Percentiles rank a stretch among this genome's conserved stretches.
Evolutionary conservation across 148 eudicot species (phyloP).

Genomic region (Gaultheria prostrata): DNA sequence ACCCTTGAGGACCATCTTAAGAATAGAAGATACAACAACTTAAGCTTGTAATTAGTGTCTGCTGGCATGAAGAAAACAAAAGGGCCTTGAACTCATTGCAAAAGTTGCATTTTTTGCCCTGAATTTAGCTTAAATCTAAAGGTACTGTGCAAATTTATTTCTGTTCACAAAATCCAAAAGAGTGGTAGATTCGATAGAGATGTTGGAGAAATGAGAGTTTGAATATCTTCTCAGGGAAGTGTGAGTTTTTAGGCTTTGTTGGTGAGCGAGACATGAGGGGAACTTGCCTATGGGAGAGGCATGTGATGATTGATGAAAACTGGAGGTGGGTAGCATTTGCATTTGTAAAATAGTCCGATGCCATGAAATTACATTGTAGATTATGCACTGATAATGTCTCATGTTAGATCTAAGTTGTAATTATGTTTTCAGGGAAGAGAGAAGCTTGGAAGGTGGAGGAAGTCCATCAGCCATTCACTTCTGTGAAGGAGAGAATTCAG

Average conservation of each 20-base stretch:
- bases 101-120: background rate
- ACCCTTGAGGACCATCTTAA: background rate
- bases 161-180: background rate
- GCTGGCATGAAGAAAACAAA: background rate
- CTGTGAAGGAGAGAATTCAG: background rate
- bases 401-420: background rate
- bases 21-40: background rate
- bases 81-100: background rate
- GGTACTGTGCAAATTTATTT: background rate
- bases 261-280: background rate
- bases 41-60: background rate
- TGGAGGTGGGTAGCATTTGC: background rate
- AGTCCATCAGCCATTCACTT: background rate
- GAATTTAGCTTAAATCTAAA: background rate
- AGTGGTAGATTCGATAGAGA: background rate
- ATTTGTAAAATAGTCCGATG: background rate
- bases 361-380: background rate
- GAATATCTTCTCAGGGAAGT: background rate
- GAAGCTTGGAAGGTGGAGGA: constrained; percentile 10
- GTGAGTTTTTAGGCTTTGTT: background rate
- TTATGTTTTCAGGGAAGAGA: constrained; percentile 3
- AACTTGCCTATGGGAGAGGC: background rate
- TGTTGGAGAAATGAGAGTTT: background rate
- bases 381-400: background rate
- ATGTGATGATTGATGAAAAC: background rate